Evolutionary conservation across 2,329 filamentous ascomycete genomes (phyloP).

Genomic region (Cryphonectria naterciae): DNA sequence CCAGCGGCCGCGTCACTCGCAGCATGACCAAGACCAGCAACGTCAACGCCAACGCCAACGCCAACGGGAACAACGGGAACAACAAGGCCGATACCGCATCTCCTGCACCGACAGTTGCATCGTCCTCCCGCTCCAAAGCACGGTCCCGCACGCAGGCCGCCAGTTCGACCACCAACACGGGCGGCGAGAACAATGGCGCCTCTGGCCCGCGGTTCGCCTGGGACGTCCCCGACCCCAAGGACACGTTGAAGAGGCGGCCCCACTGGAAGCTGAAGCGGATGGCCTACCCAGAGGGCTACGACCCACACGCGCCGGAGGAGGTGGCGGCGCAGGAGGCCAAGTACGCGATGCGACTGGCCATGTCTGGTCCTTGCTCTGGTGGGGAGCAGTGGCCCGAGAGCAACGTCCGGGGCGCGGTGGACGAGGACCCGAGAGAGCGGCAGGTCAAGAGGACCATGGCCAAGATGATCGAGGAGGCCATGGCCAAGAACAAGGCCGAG

Average conservation of each 20-base stretch:
- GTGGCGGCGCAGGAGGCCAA: not conserved
- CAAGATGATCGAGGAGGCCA: not conserved
- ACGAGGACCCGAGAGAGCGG: not conserved
- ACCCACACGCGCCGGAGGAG: not conserved
- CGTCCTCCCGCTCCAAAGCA: not conserved
- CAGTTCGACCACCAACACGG: not conserved
- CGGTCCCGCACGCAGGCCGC: not conserved
- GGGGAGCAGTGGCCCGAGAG: not conserved
- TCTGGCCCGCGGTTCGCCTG: not conserved
- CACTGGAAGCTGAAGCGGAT: not conserved
- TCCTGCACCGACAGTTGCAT: not conserved
- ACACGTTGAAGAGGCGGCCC: not conserved
- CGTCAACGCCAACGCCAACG: no score
- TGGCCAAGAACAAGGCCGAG: not conserved
- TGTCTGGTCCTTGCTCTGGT: not conserved
- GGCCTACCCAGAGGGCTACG: not conserved
- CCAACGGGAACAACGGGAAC: no score
- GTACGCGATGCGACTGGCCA: not conserved
- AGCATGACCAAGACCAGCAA: not conserved
- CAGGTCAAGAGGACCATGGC: not conserved
- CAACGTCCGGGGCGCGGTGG: constrained; percentile 6
- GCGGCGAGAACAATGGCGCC: not conserved
- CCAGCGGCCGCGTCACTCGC: not conserved
- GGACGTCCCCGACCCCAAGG: not conserved
- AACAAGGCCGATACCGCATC: not conserved